A percentile compares a stretch with the other conserved stretches of the same genome.
These are phyloP conservation scores for Pyrenophora graminea DNA, from an alignment of 2,329 filamentous ascomycete genomes.

Conservation along the genomic window DNA sequence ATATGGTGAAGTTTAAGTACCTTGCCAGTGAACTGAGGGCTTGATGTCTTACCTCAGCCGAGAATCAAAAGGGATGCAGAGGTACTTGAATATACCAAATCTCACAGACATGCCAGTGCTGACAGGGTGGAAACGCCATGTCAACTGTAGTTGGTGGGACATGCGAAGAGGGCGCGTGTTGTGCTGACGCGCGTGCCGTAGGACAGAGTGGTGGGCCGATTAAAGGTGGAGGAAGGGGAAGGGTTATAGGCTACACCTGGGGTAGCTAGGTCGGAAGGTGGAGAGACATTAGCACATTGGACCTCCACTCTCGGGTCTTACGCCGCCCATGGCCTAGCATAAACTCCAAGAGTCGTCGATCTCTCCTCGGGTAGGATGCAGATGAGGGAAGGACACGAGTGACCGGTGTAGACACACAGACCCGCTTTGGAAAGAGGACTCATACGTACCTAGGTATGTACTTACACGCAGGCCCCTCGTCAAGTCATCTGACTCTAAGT, in stretches of 20 bases:
- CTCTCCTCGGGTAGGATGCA: background rate
- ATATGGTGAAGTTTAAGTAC: conserved; percentile 4
- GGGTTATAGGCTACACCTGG: conserved; percentile 1
- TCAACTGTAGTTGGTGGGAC: conserved; percentile 1
- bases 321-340: background rate
- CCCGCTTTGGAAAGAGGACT: too few species aligned
- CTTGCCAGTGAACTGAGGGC: too few species aligned
- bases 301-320: background rate
- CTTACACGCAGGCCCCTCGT: too few species aligned
- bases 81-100: background rate
- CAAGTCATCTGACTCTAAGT: too few species aligned
- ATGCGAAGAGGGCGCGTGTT: conserved; percentile 6
- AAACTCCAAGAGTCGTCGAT: background rate
- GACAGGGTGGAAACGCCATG: too few species aligned
- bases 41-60: background rate
- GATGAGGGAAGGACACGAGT: too few species aligned
- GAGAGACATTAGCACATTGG: background rate
- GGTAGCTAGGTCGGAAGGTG: conserved; percentile 5
- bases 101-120: too few species aligned
- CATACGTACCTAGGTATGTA: too few species aligned
- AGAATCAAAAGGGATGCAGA: too few species aligned
- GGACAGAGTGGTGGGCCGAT: too few species aligned
- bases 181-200: conserved; percentile 18
- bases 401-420: too few species aligned
- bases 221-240: too few species aligned